Conservation (phyloP, 2,329 filamentous ascomycete genomes). For the Pseudogymnoascus sp. region DNA sequence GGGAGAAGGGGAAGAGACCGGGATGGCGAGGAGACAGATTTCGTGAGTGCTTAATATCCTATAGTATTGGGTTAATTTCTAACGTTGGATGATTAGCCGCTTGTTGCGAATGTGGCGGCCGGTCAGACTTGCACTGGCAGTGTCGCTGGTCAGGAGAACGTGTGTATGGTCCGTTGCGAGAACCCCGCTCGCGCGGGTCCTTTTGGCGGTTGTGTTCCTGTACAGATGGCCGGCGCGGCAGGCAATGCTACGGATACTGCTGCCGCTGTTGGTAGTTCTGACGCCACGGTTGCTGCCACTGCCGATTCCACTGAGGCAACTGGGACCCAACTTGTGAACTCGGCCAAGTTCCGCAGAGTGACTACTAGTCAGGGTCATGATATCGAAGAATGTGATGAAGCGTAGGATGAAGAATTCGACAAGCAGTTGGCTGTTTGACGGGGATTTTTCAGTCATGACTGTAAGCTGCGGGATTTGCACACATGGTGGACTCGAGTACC, state of each 20-base stretch:
- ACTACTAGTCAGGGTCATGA: neutral
- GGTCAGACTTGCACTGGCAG: conserved; percentile 49
- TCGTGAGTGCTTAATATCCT: conserved; percentile 19
- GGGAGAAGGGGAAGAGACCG: conserved; percentile 38
- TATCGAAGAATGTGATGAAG: neutral
- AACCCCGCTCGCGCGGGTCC: conserved; percentile 52
- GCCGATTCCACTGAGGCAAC: neutral
- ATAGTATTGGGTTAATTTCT: neutral
- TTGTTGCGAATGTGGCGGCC: conserved; percentile 49
- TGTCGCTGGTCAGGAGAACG: conserved; percentile 48
- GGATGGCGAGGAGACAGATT: conserved; percentile 29
- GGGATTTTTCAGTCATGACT: neutral
- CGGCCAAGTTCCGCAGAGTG: neutral
- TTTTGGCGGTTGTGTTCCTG: conserved; percentile 52
- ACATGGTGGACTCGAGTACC: neutral
- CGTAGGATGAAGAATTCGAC: neutral
- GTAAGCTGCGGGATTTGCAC: neutral
- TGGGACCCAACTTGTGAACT: neutral
- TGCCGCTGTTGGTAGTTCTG: conserved; percentile 7
- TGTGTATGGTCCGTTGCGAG: conserved; percentile 56
- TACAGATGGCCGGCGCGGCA: conserved; percentile 34
- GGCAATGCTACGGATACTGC: conserved; percentile 14
- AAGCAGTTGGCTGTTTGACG: neutral
- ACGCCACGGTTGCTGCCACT: neutral
- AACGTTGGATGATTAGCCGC: conserved; percentile 31